A percentile compares a stretch with the other conserved stretches of the same genome.
These are phyloP conservation scores for Nymphaea colorata DNA, from an alignment of 164 flowering plant genomes.

Conservation along the genomic window DNA sequence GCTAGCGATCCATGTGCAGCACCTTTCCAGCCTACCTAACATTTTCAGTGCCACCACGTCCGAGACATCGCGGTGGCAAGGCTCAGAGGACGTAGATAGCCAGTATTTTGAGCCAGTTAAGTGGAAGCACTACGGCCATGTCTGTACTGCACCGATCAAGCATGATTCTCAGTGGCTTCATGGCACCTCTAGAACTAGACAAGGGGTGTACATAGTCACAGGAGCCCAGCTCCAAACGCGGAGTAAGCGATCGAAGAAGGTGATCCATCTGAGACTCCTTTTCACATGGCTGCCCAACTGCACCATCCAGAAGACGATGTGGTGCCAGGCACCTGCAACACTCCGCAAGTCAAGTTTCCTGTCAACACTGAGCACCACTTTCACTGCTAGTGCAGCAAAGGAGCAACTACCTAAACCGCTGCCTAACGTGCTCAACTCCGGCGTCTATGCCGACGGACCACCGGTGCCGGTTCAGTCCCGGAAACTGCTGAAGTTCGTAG, in stretches of 20 bases:
- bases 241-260: slow-evolving; percentile 64
- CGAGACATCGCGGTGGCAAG: slow-evolving; percentile 48
- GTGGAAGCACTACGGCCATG: slow-evolving; percentile 61
- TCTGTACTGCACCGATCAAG: slow-evolving; percentile 60
- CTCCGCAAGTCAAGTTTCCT: slow-evolving; percentile 51
- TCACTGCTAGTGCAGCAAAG: slow-evolving; percentile 25
- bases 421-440: slow-evolving; percentile 50
- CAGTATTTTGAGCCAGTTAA: slow-evolving; percentile 51
- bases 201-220: slow-evolving; percentile 65
- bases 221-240: slow-evolving; percentile 72
- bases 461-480: slow-evolving; percentile 39
- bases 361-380: slow-evolving; percentile 46
- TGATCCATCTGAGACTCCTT: slow-evolving; percentile 70
- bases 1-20: slow-evolving; percentile 73
- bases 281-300: slow-evolving; percentile 56
- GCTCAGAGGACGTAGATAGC: slow-evolving; percentile 42
- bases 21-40: slow-evolving; percentile 65
- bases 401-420: slow-evolving; percentile 28
- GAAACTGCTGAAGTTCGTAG: slow-evolving; percentile 55
- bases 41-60: slow-evolving; percentile 15
- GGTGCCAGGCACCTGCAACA: slow-evolving; percentile 54
- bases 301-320: slow-evolving; percentile 47
- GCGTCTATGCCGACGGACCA: slow-evolving; percentile 74
- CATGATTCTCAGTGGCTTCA: slow-evolving; percentile 60
- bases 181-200: slow-evolving; percentile 7